Base-by-base conservation (phyloP, 441 rosid species). In the Populus hybrid region DNA sequence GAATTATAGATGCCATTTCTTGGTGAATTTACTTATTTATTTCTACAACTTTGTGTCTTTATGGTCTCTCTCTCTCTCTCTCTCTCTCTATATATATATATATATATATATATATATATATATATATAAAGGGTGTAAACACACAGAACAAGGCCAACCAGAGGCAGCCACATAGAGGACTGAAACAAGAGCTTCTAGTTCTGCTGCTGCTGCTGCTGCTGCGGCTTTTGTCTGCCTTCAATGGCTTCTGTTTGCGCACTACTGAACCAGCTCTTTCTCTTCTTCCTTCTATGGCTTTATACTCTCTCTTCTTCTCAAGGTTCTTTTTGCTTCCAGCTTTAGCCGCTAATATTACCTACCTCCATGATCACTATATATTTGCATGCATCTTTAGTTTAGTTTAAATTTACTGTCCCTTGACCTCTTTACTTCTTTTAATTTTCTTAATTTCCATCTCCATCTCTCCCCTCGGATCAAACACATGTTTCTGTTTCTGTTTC, bases 251-350 rank as follows among this genome's bases (percentile, higher is more conserved):
- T 29, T 29, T 29, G 31, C 31, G 31, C 31, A 29, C 74, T 68
- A 68, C 29, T 83, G 71, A 73, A 40, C 66, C 72, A 77, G 63
- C 80, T 85, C 72, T 69, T 72, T 71, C n/a, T 79, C 61, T 74
- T 45, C 76, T 63, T 82, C 36, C 20, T 76, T 81, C 84, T 82
- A 3, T 81, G 78, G 64, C 80, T 81, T 61, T 35, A 21, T 69
- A 68, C 77, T 74, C 87, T 86, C 77, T 83, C 86, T 80, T 79
- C 83, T 26, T 77, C 74, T 89, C 90, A 86, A 89, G 94, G 92
- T 85, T 74, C 31, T 4, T 29, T 29, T 29, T 29, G 31, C 64
- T 69, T 40, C 45, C 31, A 29, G 31, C 31, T 29, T 68, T 68
- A 76, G 3, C 42, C 21, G 78, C 82, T 63, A 20, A 7, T 36